A percentile compares a stretch with the other conserved stretches of the same genome.
Conservation (phyloP, 108 stramenopile genomes). For the Seminavis robusta region DNA sequence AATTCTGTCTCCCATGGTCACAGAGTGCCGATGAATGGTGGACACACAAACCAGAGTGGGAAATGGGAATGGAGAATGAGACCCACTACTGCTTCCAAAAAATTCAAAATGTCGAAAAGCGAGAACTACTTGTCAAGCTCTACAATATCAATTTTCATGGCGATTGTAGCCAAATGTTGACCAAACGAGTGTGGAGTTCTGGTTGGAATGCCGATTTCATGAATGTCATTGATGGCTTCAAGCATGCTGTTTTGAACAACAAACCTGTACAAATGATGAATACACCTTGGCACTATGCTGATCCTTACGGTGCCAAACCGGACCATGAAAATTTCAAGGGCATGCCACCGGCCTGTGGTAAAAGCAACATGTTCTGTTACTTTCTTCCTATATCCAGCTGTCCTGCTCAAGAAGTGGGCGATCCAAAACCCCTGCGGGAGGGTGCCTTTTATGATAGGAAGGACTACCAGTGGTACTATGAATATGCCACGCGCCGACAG, state of each 20-base stretch:
- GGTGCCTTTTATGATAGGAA: too few relatives aligned
- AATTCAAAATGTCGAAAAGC: neutral
- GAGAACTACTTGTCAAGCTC: neutral
- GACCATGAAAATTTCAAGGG: too few relatives aligned
- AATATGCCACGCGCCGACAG: constrained; percentile 17
- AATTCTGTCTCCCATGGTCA: too few relatives aligned
- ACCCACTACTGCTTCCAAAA: constrained; percentile 12
- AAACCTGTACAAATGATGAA: constrained; percentile 2
- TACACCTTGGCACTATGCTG: constrained; percentile 10
- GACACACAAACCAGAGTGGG: constrained; percentile 16
- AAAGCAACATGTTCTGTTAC: constrained; percentile 5
- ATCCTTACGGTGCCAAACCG: neutral
- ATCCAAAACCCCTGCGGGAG: too few relatives aligned
- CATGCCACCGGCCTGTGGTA: constrained; percentile 7
- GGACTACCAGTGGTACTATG: constrained; percentile 7
- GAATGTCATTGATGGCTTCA: neutral
- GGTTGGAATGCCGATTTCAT: constrained; percentile 5
- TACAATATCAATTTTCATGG: neutral
- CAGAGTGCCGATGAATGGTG: constrained; percentile 16
- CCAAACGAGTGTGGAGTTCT: constrained; percentile 5
- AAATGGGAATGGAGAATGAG: neutral
- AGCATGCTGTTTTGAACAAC: neutral
- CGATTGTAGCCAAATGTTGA: too few relatives aligned
- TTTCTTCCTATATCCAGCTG: neutral
- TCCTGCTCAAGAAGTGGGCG: too few relatives aligned